Base-by-base conservation (phyloP, 179 eudicot species). In the Nepenthes alata region DNA sequence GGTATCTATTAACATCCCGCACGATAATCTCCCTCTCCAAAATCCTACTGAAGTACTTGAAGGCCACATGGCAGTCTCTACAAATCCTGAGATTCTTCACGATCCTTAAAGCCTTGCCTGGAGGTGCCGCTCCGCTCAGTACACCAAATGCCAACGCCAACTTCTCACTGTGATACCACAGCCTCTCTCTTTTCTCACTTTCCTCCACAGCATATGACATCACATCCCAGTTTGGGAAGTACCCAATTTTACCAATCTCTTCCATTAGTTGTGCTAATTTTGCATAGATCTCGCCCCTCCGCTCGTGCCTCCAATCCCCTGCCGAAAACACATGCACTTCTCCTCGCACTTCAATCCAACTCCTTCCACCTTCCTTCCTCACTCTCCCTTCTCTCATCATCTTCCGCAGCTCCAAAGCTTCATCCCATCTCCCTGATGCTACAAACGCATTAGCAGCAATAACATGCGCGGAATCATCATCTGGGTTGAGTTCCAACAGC, bases 401-500 rank as follows among this genome's bases (percentile, higher is more conserved):
- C 68, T 66, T 80, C 75, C 87, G 61, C 12, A 82, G 74, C 47
- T 76, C 74, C 7, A 73, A 71, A 53, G 79, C 85, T 53, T 82
- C 85, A 13, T 63, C 61, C 75, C 74, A 77, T 70, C 78, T 78
- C 53, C 82, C 87, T 7, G 73, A 72, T 6, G 79, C 69, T 34
- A 85, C 72, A 66, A 78, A 71, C 0, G 72, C 74, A 65, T 85
- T 85, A 47, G 85, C 80, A 49, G 78, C 75, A 51, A 82, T 82
- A 48, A 85, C 84, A 76, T 82, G 78, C 2, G 91, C 91, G 1
- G 91, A 76, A 61, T 85, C 91, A 69, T 85, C 91, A 52, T 60
- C 39, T 16, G 80, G 82, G 67, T 80, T 69, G 2, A 82, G 71
- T 25, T 80, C 82, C 69, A 80, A 63, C 52, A 85, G 60, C 15